Conservation (phyloP, 2,329 filamentous ascomycete species). For the Fusarium oxysporum region DNA sequence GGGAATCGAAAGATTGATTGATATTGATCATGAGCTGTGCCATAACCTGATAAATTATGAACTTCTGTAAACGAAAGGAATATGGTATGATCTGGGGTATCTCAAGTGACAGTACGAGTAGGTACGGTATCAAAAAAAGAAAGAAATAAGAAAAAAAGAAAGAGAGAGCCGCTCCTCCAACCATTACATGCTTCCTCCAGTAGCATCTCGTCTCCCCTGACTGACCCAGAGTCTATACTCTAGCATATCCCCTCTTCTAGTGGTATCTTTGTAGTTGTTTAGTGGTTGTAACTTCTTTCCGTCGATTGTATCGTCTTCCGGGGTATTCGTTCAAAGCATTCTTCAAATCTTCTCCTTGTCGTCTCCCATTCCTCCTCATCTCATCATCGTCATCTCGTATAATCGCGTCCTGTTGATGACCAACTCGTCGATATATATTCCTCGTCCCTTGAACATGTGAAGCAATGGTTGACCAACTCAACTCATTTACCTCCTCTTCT, state of each 20-base stretch:
- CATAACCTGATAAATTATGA: constrained; percentile 36
- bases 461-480: background rate
- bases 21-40: constrained; percentile 15
- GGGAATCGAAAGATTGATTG: constrained; percentile 21
- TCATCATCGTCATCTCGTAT: constrained; percentile 6
- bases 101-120: constrained; percentile 43
- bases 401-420: background rate
- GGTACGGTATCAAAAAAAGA: constrained; percentile 28
- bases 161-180: constrained; percentile 24
- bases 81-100: constrained; percentile 44
- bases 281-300: constrained; percentile 24
- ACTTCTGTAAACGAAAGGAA: constrained; percentile 41
- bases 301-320: constrained; percentile 8
- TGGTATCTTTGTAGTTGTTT: constrained; percentile 27
- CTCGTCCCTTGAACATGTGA: background rate
- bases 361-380: background rate
- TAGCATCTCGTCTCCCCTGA: constrained; percentile 1
- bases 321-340: constrained; percentile 21
- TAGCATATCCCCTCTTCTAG: constrained; percentile 30
- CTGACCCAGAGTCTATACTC: constrained; percentile 22
- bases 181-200: constrained; percentile 33
- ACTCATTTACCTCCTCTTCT: constrained; percentile 58
- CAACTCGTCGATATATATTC: background rate
- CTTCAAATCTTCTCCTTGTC: constrained; percentile 15
- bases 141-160: constrained; percentile 13